Base-by-base conservation (phyloP, 2,329 filamentous ascomycete genomes). In the Fusarium floridanum region DNA sequence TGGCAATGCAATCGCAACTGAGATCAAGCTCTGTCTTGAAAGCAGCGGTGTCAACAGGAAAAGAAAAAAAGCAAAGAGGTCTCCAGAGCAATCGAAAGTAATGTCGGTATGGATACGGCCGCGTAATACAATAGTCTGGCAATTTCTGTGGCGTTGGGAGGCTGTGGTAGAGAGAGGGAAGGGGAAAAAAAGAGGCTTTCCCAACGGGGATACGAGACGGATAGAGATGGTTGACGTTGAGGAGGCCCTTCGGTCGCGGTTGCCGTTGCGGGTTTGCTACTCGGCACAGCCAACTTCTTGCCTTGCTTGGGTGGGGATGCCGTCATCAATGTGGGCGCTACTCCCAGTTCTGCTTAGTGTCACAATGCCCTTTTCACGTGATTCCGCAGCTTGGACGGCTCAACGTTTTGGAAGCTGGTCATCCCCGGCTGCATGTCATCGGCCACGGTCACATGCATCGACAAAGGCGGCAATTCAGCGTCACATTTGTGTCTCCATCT, bases 311-410 rank as follows among this genome's bases (percentile, higher is more conserved):
- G 77, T 76, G 72, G 76, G 72, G 72, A 75, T 76, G 73, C 74
- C 78, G 77, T 78, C 77, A 78, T 79, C 76, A 69, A 73, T 75
- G 75, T 74, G 72, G 67, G 71, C 77, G 74, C 77, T 77, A 76
- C 57, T 48, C 67, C 48, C 34, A 56, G 66, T 64, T 29, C 48
- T 56, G 56, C 50, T 70, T 76, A 79, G 76, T 74, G 67, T 45
- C 36, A 10, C 12, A 32, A 34, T 64, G n/a, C 39, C 11, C 48
- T 53, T 45, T 64, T 48, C 75, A 78, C 77, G 76, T 78, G 77
- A 78, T 71, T 27, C 20, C 39, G 36, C 57, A 57, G 37, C 67
- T 66, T 64, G 41, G 64, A 61, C 65, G 20, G 20, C 70, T 71
- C 61, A 71, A 61, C 34, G 60, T 29, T 71, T 64, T 48, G 43